A percentile compares a stretch with the other conserved stretches of the same genome.
These are phyloP conservation scores for Candida freyschussii DNA, from an alignment of 1,139 yeast species.

Conservation along the genomic window DNA sequence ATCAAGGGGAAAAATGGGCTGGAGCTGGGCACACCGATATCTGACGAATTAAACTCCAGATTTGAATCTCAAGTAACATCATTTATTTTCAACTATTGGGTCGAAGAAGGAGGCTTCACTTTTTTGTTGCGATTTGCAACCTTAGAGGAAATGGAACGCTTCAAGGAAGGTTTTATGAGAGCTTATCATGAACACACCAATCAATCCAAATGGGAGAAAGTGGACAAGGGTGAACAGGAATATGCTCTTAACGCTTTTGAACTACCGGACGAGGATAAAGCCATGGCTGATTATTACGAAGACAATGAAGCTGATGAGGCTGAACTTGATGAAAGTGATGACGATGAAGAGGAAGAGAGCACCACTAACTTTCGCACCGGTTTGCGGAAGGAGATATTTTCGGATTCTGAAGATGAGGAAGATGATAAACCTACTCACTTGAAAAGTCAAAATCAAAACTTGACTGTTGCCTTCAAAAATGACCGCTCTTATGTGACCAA, in stretches of 20 bases:
- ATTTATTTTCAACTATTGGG: slow-evolving; percentile 58
- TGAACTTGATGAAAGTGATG: slow-evolving; percentile 33
- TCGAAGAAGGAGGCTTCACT: slow-evolving; percentile 40
- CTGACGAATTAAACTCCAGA: slow-evolving; percentile 55
- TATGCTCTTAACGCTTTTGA: slow-evolving; percentile 47
- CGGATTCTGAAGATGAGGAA: slow-evolving; percentile 26
- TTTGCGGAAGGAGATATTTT: slow-evolving; percentile 17
- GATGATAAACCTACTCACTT: slow-evolving; percentile 23
- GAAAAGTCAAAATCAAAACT: slow-evolving; percentile 48
- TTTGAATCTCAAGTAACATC: slow-evolving; percentile 54
- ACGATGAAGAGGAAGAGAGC: slow-evolving; percentile 25
- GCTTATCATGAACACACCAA: slow-evolving; percentile 62
- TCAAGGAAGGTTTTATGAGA: slow-evolving; percentile 49
- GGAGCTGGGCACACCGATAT: slow-evolving; percentile 40
- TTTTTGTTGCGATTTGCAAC: slow-evolving; percentile 56
- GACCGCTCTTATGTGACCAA: slow-evolving; percentile 76
- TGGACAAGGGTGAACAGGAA: slow-evolving; percentile 39
- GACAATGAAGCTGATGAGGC: slow-evolving; percentile 38
- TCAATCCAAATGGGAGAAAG: slow-evolving; percentile 43
- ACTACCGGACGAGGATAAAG: slow-evolving; percentile 32
- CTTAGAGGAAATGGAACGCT: slow-evolving; percentile 38
- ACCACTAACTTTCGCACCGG: slow-evolving; percentile 24
- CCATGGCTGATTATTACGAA: slow-evolving; percentile 16
- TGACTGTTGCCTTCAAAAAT: slow-evolving; percentile 66
- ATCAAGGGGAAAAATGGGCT: slow-evolving; percentile 30